A percentile compares a stretch with the other conserved stretches of the same genome.
phyloP scores from a whole-genome alignment of 1,284 basidiomycete genomes.

The Vanrija humicola region DNA sequence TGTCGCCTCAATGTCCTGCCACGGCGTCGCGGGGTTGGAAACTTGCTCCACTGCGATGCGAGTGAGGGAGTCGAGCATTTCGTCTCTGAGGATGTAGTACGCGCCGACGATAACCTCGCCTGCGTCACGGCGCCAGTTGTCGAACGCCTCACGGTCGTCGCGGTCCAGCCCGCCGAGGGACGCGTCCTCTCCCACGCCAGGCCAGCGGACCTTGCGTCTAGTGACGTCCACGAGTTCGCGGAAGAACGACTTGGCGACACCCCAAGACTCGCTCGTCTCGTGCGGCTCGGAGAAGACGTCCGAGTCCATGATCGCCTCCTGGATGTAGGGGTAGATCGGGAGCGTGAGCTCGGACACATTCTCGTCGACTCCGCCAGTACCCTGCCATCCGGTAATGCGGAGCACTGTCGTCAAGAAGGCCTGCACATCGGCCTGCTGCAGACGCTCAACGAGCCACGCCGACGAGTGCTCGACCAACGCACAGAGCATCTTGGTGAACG shows the following conservation, averaged over 20 bases:
- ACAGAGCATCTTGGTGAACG: constrained; percentile 70
- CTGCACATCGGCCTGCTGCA: constrained; percentile 62
- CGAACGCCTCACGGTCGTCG: constrained; percentile 49
- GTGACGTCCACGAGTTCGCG: constrained; percentile 67
- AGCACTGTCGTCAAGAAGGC: constrained; percentile 66
- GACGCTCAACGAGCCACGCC: constrained; percentile 67
- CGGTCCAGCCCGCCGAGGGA: constrained; percentile 58
- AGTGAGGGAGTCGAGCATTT: constrained; percentile 69
- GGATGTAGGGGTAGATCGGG: constrained; percentile 80
- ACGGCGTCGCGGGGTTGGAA: constrained; percentile 22
- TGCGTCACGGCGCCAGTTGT: constrained; percentile 71
- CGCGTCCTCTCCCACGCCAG: constrained; percentile 48
- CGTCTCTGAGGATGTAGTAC: constrained; percentile 79
- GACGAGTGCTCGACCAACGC: constrained; percentile 80
- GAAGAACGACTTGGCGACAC: constrained; percentile 70
- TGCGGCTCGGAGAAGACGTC: constrained; percentile 57
- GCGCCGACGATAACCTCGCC: constrained; percentile 88
- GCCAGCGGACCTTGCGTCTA: constrained; percentile 70
- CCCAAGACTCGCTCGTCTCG: constrained; percentile 47
- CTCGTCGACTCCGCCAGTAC: constrained; percentile 73
- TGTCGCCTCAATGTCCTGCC: constrained; percentile 70
- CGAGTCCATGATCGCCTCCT: constrained; percentile 76
- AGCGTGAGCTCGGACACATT: constrained; percentile 77
- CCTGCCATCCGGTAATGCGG: constrained; percentile 69
- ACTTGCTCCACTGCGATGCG: constrained; percentile 57